phyloP scores from a whole-genome alignment of 441 rosid species.

The Gossypium gossypioides region DNA sequence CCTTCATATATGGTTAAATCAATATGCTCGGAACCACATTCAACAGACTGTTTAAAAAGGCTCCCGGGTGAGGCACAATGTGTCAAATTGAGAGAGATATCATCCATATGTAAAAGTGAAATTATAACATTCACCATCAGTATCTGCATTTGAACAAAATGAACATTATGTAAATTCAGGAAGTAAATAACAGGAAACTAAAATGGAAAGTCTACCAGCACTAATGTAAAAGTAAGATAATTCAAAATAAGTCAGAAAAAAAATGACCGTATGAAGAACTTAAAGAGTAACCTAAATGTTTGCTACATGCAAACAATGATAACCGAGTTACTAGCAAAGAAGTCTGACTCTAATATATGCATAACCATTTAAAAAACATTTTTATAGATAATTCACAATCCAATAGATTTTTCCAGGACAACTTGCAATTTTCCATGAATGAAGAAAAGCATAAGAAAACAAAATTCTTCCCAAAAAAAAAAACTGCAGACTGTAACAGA shows the following conservation, averaged over 20 bases:
- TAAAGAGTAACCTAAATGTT: not conserved
- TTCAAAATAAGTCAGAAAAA: not conserved
- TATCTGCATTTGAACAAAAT: constrained; percentile 57
- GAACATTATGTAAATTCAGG: constrained; percentile 22
- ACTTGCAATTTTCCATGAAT: constrained; percentile 3
- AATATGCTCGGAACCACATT: constrained; percentile 34
- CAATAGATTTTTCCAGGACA: constrained; percentile 4
- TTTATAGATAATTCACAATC: constrained; percentile 3
- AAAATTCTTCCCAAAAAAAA: constrained; percentile 5
- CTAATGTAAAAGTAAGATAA: not conserved
- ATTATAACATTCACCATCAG: constrained; percentile 80
- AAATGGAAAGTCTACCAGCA: not conserved
- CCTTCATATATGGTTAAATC: constrained; percentile 44
- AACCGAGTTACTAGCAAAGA: not conserved
- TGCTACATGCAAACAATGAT: not conserved
- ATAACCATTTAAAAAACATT: constrained; percentile 1
- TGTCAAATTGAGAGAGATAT: constrained; percentile 52
- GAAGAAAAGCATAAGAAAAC: constrained; percentile 9
- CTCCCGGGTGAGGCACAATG: constrained; percentile 47
- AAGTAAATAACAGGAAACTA: constrained; percentile 4
- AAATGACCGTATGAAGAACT: not conserved
- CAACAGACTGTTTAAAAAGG: constrained; percentile 36
- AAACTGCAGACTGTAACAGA: not conserved
- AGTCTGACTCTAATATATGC: not conserved
- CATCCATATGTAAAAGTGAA: constrained; percentile 89